phyloP scores from a whole-genome alignment of 2,329 filamentous ascomycete genomes.

The Grosmannia penicillata region DNA sequence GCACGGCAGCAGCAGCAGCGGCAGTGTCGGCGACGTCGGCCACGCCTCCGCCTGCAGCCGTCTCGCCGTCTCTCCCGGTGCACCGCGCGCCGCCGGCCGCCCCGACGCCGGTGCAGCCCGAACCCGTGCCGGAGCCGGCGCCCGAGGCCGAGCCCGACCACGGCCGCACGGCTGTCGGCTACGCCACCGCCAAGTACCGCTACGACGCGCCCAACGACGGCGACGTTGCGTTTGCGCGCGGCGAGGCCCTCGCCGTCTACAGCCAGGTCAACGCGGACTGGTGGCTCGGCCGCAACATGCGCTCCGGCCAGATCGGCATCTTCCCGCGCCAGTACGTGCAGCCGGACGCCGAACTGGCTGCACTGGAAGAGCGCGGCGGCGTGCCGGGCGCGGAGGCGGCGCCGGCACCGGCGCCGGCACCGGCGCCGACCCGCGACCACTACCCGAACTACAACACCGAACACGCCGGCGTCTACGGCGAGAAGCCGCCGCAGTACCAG shows the following conservation, averaged over 20 bases:
- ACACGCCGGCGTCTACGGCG: too few species aligned
- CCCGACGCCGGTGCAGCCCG: constrained; percentile 23
- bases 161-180: constrained; percentile 46
- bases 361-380: constrained; percentile 7
- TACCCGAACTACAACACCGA: background rate
- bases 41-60: constrained; percentile 14
- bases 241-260: constrained; percentile 65
- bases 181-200: constrained; percentile 69
- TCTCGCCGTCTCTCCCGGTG: constrained; percentile 9
- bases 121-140: constrained; percentile 23
- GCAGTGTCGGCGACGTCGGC: constrained; percentile 17
- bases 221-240: constrained; percentile 66
- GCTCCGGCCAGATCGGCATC: constrained; percentile 76
- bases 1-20: constrained; percentile 3
- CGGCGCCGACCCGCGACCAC: background rate
- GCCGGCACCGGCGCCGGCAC: background rate
- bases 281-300: constrained; percentile 82
- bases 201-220: constrained; percentile 69
- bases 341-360: constrained; percentile 29
- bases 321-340: constrained; percentile 89
- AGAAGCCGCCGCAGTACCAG: too few species aligned
- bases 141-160: constrained; percentile 19
- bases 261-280: constrained; percentile 96
- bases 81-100: constrained; percentile 19
- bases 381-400: constrained; percentile 5